Base-by-base conservation (phyloP, 805 yeast species). In the Sugiyamaella marilandica region DNA sequence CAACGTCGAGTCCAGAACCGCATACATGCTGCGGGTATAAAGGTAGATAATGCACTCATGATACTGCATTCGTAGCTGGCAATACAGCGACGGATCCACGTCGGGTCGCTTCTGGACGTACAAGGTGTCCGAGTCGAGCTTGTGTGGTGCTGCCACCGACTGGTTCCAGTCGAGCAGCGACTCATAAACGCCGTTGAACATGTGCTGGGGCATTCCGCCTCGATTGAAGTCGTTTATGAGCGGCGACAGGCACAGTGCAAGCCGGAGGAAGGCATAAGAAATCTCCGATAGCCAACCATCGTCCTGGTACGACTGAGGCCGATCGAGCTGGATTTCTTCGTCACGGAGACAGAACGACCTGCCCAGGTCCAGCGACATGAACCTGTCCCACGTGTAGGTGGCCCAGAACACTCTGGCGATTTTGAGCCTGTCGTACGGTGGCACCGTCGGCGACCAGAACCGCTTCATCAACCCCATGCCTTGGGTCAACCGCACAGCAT, bases 391-490 rank as follows among this genome's bases (percentile, higher is more conserved):
- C 1, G 79, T 72, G 58, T 75, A 82, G 5, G 77, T 78, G 18
- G 74, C 56, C 81, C 83, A 81, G 61, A 78, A 82, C 1, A 81
- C 73, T 47, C 84, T 68, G 58, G 70, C 70, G 1, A 79, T 74
- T 59, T 81, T 81, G 10, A 72, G 53, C 16, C 59, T 62, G 55
- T 80, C 83, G 61, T 56, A 72, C 10, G 47, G 57, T 18, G 58
- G 37, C 14, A 43, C 51, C 43, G 46, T 29, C 47, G 51, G 35
- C 19, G 44, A 43, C 52, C 45, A 55, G 41, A 18, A 36, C 16
- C 41, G 69, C 67, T 69, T 55, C 51, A 71, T 69, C 34, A 77
- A 53, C 5, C 76, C 71, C 80, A 77, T 73, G 1, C 77, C 77
- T 47, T 72, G 68, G 45, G 69, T 61, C 72, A 77, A 71, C 37